Conservation (phyloP, 352 stramenopile genomes). For the Phytopythium vexans region DNA sequence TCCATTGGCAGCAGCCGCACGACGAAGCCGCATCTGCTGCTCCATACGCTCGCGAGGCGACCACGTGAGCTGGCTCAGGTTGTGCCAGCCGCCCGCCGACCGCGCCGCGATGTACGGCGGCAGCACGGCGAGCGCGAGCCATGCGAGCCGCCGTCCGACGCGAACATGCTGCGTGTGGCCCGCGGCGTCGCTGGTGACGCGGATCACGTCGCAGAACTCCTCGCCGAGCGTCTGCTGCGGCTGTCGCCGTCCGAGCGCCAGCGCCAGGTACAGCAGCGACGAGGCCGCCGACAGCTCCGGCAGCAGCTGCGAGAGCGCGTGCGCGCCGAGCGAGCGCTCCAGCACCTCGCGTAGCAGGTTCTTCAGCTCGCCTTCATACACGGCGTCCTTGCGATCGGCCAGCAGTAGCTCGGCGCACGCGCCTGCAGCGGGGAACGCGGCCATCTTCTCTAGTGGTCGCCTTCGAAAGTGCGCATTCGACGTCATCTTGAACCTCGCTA, state of each 20-base stretch:
- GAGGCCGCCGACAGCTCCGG: conserved; percentile 65
- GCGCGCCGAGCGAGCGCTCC: conserved; percentile 60
- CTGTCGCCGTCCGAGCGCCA: conserved; percentile 48
- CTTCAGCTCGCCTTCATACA: conserved; percentile 74
- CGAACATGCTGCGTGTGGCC: conserved; percentile 25
- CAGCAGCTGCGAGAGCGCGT: conserved; percentile 76
- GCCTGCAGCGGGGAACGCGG: conserved; percentile 51
- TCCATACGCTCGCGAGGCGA: conserved; percentile 78
- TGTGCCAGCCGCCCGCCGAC: conserved; percentile 70
- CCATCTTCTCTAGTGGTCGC: conserved; percentile 7
- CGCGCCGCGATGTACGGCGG: conserved; percentile 57
- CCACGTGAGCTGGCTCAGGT: conserved; percentile 54
- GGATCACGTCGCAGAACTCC: conserved; percentile 84
- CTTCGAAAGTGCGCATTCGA: conserved; percentile 3
- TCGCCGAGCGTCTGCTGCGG: conserved; percentile 84
- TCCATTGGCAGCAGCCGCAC: conserved; percentile 11
- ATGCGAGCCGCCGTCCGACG: conserved; percentile 39
- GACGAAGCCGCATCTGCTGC: conserved; percentile 59
- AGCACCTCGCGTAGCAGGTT: conserved; percentile 73
- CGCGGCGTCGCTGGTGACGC: conserved; percentile 28
- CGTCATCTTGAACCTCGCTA: conserved; percentile 9
- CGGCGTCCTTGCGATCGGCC: conserved; percentile 63
- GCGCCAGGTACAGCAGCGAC: conserved; percentile 62
- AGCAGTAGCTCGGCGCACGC: conserved; percentile 75
- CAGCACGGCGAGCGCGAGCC: conserved; percentile 54